Percentiles rank a stretch among this genome's conserved stretches.
Evolutionary conservation across 78 protist genomes (phyloP).

Genomic region (slime mould (Dictyostelium discoideum)): dicty_2.7 NC_007088.5:3972501-3973000

Average conservation of each 20-base stretch:
- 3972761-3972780: constrained; percentile 13
- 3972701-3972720: constrained; percentile 32
- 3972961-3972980: background rate
- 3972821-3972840: background rate
- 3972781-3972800: constrained; percentile 56
- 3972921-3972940: background rate
- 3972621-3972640: background rate
- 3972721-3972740: constrained; percentile 2
- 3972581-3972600: background rate
- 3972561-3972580: background rate
- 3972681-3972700: constrained; percentile 28
- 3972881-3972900: too few relatives aligned
- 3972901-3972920: background rate
- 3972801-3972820: constrained; percentile 71
- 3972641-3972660: constrained; percentile 14
- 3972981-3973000: background rate
- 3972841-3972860: background rate
- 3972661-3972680: constrained; percentile 19
- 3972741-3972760: constrained; percentile 13
- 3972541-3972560: background rate
- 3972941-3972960: background rate
- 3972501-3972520: background rate
- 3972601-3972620: background rate
- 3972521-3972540: background rate
- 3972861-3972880: background rate